These are phyloP conservation scores for Paracoccidioides lutzii DNA, from an alignment of 2,329 filamentous ascomycete genomes.

Conservation along the genomic window DNA sequence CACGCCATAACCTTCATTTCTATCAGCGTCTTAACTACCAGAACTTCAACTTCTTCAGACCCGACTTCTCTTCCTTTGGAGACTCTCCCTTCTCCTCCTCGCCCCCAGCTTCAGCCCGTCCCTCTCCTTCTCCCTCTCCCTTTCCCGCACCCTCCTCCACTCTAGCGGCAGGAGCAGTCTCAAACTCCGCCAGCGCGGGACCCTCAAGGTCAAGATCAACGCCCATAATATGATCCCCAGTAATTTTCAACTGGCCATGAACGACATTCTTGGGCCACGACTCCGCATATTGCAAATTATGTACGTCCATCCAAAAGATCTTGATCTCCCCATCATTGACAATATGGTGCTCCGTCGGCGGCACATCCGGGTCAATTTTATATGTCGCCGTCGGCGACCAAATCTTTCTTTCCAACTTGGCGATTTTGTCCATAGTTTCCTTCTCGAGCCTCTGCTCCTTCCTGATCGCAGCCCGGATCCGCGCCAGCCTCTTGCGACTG, in stretches of 20 bases:
- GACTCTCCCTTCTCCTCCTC: background rate
- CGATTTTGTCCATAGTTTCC: conserved; percentile 17
- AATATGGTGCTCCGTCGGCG: conserved; percentile 14
- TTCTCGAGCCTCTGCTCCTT: conserved; percentile 16
- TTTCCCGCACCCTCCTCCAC: background rate
- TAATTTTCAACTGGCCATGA: conserved; percentile 30
- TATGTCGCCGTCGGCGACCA: conserved; percentile 8
- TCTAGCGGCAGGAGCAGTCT: background rate
- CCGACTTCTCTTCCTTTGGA: conserved; percentile 6
- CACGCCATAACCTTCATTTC: background rate
- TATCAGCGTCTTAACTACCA: conserved; percentile 1
- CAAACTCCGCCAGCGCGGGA: background rate
- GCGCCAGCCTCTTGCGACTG: conserved; percentile 20
- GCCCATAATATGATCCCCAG: conserved; percentile 24
- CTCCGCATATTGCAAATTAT: conserved; percentile 31
- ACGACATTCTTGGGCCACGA: conserved; percentile 32
- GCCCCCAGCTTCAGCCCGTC: background rate
- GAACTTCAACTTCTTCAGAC: conserved; percentile 9
- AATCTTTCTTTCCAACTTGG: conserved; percentile 13
- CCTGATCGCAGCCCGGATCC: conserved; percentile 19
- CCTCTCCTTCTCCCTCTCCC: background rate
- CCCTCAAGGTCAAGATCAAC: background rate
- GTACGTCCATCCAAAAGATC: conserved; percentile 34
- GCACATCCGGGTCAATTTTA: conserved; percentile 18
- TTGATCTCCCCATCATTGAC: conserved; percentile 25